Evolutionary conservation across 2,329 filamentous ascomycete genomes (phyloP).

Genomic region (Fusarium sarcochroum): DNA sequence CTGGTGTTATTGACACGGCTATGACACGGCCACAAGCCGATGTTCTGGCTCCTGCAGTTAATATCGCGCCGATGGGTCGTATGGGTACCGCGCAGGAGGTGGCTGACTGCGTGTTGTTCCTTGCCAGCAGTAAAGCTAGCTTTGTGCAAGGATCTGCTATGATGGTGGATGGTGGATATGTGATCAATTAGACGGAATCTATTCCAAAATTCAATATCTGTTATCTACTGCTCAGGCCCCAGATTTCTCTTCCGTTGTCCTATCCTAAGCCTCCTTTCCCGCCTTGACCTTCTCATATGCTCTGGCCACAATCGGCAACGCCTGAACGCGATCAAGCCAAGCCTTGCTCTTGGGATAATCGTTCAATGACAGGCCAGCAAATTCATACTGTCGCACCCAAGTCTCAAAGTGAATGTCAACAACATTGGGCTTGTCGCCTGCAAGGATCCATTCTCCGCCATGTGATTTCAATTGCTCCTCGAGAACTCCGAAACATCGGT

Average conservation of each 20-base stretch:
- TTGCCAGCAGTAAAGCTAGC: slow-evolving; percentile 63
- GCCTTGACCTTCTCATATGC: slow-evolving; percentile 30
- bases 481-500: slow-evolving; percentile 19
- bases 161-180: slow-evolving; percentile 68
- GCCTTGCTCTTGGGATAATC: slow-evolving; percentile 14
- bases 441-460: slow-evolving; percentile 14
- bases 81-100: slow-evolving; percentile 66
- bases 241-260: neutral
- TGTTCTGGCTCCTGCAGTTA: slow-evolving; percentile 4
- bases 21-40: slow-evolving; percentile 57
- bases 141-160: slow-evolving; percentile 67
- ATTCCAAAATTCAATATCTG: too few species aligned
- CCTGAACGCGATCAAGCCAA: slow-evolving; percentile 20
- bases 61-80: slow-evolving; percentile 64
- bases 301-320: neutral
- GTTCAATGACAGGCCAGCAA: slow-evolving; percentile 10
- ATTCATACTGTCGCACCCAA: slow-evolving; percentile 17
- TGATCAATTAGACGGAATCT: slow-evolving; percentile 55
- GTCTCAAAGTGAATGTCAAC: slow-evolving; percentile 33
- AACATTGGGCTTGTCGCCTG: slow-evolving; percentile 12
- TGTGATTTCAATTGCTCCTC: slow-evolving; percentile 25
- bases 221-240: too few species aligned
- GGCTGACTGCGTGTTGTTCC: slow-evolving; percentile 63
- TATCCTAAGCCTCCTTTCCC: slow-evolving; percentile 3
- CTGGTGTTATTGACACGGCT: slow-evolving; percentile 72